Base-by-base conservation (phyloP, 371 early-diverging fungal species). In the Choanephora cucurbitarum region DNA sequence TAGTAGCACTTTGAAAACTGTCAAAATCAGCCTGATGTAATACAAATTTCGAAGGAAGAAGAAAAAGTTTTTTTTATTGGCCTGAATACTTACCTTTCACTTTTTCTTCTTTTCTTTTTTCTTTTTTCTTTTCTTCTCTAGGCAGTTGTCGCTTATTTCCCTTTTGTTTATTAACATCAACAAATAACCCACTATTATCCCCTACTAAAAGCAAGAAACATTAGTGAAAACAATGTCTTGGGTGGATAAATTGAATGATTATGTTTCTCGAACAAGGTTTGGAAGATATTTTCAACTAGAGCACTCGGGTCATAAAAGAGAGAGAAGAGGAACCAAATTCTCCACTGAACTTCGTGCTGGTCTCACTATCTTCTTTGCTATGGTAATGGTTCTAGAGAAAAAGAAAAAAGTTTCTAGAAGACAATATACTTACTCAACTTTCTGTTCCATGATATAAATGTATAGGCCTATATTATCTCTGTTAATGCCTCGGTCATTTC, bases 401-500 rank as follows among this genome's bases (percentile, higher is more conserved):
- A 18, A 37, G 19, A 52, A 18, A 22, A 3, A 15, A 18, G 18
- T 9, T 14, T 37, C 1, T 13, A 37, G 3, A 14, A 37, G 7
- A 37, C 32, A 6, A 6, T 32, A n/a, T n/a, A n/a, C n/a, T n/a
- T n/a, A n/a, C n/a, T 28, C 7, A 28, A 3, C 28, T 28, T 28
- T 28, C 7, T 28, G 3, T 28, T 28, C 7, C 28, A 28, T 28
- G 28, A 7, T 7, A 28, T 28, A 28, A 28, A 3, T 28, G 22
- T 43, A 10, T 46, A 66, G 66, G 67, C 67, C 32, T 66, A 66
- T 32, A 66, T 66, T 47, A 66, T 66, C 37, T 81, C 85, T 6
- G 88, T 89, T 24, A 90, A 90, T 59, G 82, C 91, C 13, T 69
- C 83, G 31, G 89, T 91, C 52, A 79, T 91, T 64, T 79, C 86